Evolutionary conservation across 352 stramenopile species (phyloP), one percentile per base, ranked within the genome.

Genomic region (Globisporangium emineosum): DNA sequence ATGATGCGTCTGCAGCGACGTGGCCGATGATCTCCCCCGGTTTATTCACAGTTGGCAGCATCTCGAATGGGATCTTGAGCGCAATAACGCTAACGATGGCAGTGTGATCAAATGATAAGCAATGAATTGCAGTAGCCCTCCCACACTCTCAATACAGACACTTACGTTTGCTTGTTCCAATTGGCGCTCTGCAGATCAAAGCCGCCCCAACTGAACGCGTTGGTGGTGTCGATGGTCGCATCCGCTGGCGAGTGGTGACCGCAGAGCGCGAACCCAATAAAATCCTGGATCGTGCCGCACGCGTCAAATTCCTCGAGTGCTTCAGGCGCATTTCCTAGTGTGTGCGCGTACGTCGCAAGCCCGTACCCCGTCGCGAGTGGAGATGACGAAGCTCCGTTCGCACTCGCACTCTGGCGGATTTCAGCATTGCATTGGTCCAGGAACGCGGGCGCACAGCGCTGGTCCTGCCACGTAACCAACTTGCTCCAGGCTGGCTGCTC

Each of bases 271-370:
- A 93, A 93, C 51, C 79, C 77, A 2, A 94, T 64, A 3, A 94
- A 73, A 62, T 94, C 86, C 54, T 90, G 81, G 62, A 94, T 93
- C 5, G 84, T 94, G 21, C 86, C 86, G 43, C 83, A 94, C 5
- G 76, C 72, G 27, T 94, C 86, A 64, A 84, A 92, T 0, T 63
- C 68, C 15, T 76, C 60, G 0, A 94, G 61, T 2, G 62, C 63
- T 2, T 64, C 64, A 1, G 78, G 64, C 0, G 72, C 65, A 25
- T 75, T 62, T 37, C 72, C 56, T 42, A 93, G 49, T 10, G 75
- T 78, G 51, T 93, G 71, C 10, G 82, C 79, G 56, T 79, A 94
- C 0, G 83, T 86, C 13, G 84, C 84, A 9, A 94, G 62, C 1
- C 83, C 86, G 57, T 92, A 94, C 0, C 86, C 86, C 29, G 81